These are phyloP conservation scores for Neoboletus magnificus DNA, from an alignment of 768 basidiomycete genomes.

Conservation along the genomic window DNA sequence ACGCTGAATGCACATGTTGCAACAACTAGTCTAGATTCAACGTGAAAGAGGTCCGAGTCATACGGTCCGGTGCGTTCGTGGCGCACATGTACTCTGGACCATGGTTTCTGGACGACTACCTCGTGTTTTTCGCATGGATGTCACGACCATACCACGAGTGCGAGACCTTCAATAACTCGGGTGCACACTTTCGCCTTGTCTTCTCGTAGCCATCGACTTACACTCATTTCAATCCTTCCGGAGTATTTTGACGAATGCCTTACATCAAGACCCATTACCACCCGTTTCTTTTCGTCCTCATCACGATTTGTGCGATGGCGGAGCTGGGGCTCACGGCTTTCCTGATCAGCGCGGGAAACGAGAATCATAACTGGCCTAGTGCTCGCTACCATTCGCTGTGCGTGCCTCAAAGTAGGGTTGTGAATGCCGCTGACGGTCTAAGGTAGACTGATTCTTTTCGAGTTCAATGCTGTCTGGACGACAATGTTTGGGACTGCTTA, in stretches of 20 bases:
- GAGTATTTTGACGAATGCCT: constrained; percentile 32
- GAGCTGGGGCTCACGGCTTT: constrained; percentile 76
- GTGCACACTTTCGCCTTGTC: constrained; percentile 6
- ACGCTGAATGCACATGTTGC: constrained; percentile 17
- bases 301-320: constrained; percentile 63
- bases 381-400: constrained; percentile 63
- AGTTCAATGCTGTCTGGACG: constrained; percentile 75
- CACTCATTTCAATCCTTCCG: constrained; percentile 6
- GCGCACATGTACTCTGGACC: background rate
- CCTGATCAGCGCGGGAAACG: constrained; percentile 66
- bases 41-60: constrained; percentile 9
- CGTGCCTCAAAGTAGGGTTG: constrained; percentile 24
- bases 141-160: constrained; percentile 27
- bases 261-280: constrained; percentile 54
- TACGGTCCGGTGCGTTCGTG: constrained; percentile 3
- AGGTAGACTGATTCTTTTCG: constrained; percentile 51
- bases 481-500: constrained; percentile 66
- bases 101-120: constrained; percentile 15
- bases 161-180: constrained; percentile 18
- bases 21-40: constrained; percentile 3
- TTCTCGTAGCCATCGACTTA: constrained; percentile 12
- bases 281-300: constrained; percentile 59
- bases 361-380: constrained; percentile 57
- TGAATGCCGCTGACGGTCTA: constrained; percentile 2
- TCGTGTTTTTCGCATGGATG: constrained; percentile 33